A percentile compares a stretch with the other conserved stretches of the same genome.
These are phyloP conservation scores for Paratinospora sagittata DNA, from an alignment of 164 flowering plant genomes.

Conservation along the genomic window DNA sequence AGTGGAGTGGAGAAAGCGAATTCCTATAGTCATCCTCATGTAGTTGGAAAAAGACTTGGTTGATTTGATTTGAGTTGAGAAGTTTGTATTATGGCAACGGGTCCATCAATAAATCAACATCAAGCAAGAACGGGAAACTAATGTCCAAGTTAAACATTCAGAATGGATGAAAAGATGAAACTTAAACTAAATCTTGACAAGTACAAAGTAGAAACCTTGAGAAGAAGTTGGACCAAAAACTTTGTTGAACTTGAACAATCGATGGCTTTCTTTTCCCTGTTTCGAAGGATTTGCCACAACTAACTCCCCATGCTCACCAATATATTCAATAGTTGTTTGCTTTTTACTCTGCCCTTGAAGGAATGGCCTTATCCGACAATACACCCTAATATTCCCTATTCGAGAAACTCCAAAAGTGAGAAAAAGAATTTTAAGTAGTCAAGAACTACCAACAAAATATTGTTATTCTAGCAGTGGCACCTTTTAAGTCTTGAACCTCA, in stretches of 20 bases:
- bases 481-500: slow-evolving; percentile 96
- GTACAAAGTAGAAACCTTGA: slow-evolving; percentile 51
- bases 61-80: no score
- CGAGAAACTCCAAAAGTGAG: slow-evolving; percentile 12
- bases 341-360: slow-evolving; percentile 68
- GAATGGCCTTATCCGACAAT: slow-evolving; percentile 91
- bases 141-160: neutral
- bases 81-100: no score
- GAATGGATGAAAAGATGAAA: neutral
- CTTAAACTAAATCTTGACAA: neutral
- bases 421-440: neutral
- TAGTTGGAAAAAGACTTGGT: no score
- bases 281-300: slow-evolving; percentile 71
- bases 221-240: slow-evolving; percentile 70
- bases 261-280: slow-evolving; percentile 71
- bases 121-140: neutral
- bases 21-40: no score
- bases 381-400: slow-evolving; percentile 88
- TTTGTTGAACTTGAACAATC: slow-evolving; percentile 81
- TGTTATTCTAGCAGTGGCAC: slow-evolving; percentile 28
- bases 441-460: neutral
- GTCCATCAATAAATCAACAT: no score
- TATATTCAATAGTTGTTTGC: slow-evolving; percentile 65
- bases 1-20: no score
- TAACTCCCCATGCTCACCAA: slow-evolving; percentile 90